Conservation (phyloP, 2,329 filamentous ascomycete species). For the Chrysosporium keratinophilum region DNA sequence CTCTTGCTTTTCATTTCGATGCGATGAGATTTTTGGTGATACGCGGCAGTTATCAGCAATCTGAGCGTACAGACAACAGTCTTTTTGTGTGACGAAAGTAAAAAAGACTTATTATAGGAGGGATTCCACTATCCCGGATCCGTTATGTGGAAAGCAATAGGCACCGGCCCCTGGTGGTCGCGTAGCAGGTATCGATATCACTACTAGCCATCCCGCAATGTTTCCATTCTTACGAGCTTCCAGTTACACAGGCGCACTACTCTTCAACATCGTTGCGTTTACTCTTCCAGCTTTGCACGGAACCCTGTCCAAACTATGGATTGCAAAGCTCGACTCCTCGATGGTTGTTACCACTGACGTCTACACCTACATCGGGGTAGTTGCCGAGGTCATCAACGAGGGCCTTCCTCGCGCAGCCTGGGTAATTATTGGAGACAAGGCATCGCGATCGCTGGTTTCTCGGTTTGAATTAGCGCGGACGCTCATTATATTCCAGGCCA, state of each 20-base stretch:
- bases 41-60: too few relatives aligned
- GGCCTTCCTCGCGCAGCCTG: constrained; percentile 59
- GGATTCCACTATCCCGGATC: neutral
- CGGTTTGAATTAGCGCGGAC: constrained; percentile 54
- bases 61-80: too few relatives aligned
- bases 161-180: neutral
- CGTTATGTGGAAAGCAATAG: neutral
- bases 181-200: neutral
- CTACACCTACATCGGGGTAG: constrained; percentile 59
- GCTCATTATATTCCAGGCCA: constrained; percentile 43
- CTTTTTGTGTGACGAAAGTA: neutral
- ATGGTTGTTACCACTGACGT: constrained; percentile 54
- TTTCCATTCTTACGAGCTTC: neutral
- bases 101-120: neutral
- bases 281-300: constrained; percentile 56
- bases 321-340: constrained; percentile 55
- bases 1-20: too few relatives aligned
- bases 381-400: constrained; percentile 61
- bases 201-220: neutral
- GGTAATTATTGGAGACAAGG: constrained; percentile 56
- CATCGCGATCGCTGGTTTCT: constrained; percentile 41
- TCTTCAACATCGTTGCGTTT: constrained; percentile 55
- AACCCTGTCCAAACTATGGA: constrained; percentile 61
- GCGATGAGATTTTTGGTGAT: too few relatives aligned
- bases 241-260: constrained; percentile 47